Evolutionary conservation across 164 flowering plant genomes (phyloP), one percentile per base, ranked within the genome.

Genomic region (Platanus orientalis): DNA sequence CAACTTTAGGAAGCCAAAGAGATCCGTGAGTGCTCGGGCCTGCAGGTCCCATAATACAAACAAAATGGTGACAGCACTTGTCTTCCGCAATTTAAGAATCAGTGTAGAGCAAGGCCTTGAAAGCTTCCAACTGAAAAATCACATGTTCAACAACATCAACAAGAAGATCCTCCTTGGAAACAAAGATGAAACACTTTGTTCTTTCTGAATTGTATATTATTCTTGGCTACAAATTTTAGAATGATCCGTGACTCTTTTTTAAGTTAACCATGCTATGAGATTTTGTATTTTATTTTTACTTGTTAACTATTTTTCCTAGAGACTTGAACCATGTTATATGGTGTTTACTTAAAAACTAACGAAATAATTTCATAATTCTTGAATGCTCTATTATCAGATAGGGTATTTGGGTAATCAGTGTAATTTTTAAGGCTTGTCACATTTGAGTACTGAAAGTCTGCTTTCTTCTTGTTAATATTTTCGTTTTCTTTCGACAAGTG

Each of bases 221-320:
- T 19, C 20, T 54, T 56, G 11, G 64, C 68, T 56, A 27, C 56
- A 65, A 57, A n/a, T 66, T 73, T 71, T 69, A 66, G 68, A 73
- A 62, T 66, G 48, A 73, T 69, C 71, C 68, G 71, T 62, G 73
- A 73, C 55, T 58, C 44, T 1, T 28, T n/a, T n/a, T n/a, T n/a
- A n/a, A n/a, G n/a, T n/a, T n/a, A n/a, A n/a, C n/a, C n/a, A n/a
- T n/a, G n/a, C n/a, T n/a, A n/a, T n/a, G n/a, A n/a, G n/a, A n/a
- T n/a, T n/a, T n/a, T n/a, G n/a, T n/a, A n/a, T 2, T 42, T 59
- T 24, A 42, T 27, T 5, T 16, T 12, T 20, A n/a, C 11, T 32
- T 17, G 34, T 30, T 29, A 13, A 28, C 42, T 45, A 20, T 51
- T 23, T 4, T 6, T 14, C 10, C 24, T 24, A 0, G 50, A 36